Evolutionary conservation across 192 early-diverging fungal species (phyloP), one percentile per base, ranked within the genome.

Genomic region (Funneliformis geosporum): DNA sequence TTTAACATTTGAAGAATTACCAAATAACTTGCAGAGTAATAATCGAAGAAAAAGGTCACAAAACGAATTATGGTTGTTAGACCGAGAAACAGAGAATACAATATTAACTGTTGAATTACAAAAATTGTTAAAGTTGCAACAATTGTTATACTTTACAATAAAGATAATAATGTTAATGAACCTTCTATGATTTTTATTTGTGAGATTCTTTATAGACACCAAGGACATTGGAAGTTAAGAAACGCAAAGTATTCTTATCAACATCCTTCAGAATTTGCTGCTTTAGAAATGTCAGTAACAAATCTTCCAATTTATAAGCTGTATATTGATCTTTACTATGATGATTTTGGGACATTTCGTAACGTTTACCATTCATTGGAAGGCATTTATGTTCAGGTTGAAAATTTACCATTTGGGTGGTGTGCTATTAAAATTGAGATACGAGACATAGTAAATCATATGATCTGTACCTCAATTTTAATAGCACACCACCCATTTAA

Each of bases 341-440:
- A 70, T 9, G 68, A 70, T 21, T 70, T 70, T 3, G 40, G 38
- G 21, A n/a, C 68, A 21, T 38, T 43, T 43, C 2, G 33, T 8
- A 70, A 70, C 7, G 0, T 43, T 8, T 70, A 43, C 2, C 42
- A 70, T 33, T 18, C 33, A 6, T 8, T 27, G 8, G 14, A 38
- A 0, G 14, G 68, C 18, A 8, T 70, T 16, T 70, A 62, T 7
- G 25, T 70, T n/a, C 68, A 70, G 23, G 16, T 70, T 43, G 33
- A 38, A 70, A 70, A 70, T 70, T 21, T 70, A n/a, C 68, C 68
- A 0, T 70, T 70, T 43, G 21, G 16, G n/a, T n/a, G n/a, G n/a
- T n/a, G n/a, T n/a, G n/a, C n/a, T n/a, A n/a, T n/a, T n/a, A n/a
- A n/a, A n/a, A n/a, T n/a, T n/a, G n/a, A n/a, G n/a, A n/a, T n/a